Conservation (phyloP, 441 rosid genomes). For the Aquilaria agallochum region DNA sequence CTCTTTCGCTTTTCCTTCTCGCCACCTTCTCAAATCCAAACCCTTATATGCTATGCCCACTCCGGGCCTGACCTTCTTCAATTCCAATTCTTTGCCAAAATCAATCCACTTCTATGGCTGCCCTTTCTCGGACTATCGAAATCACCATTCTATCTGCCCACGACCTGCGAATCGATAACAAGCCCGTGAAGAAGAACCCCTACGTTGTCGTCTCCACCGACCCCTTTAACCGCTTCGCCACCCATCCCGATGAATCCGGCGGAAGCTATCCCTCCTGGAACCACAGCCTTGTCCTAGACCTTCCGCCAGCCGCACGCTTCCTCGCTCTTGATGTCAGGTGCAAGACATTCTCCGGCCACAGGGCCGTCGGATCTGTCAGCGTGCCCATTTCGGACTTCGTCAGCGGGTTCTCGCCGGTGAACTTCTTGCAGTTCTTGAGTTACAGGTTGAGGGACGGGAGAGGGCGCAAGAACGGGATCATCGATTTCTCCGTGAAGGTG, state of each 20-base stretch:
- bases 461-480: slow-evolving; percentile 52
- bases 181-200: slow-evolving; percentile 35
- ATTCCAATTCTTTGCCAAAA: too few species aligned
- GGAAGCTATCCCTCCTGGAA: slow-evolving; percentile 61
- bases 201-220: slow-evolving; percentile 29
- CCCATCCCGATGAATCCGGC: slow-evolving; percentile 26
- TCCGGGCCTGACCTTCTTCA: too few species aligned
- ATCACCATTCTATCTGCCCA: slow-evolving; percentile 56
- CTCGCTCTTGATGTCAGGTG: slow-evolving; percentile 39
- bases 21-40: not conserved
- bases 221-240: slow-evolving; percentile 4
- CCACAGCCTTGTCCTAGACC: slow-evolving; percentile 32
- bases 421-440: slow-evolving; percentile 55
- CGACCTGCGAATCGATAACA: slow-evolving; percentile 37
- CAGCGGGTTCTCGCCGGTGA: slow-evolving; percentile 43
- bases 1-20: slow-evolving; percentile 18
- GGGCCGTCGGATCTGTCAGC: slow-evolving; percentile 34
- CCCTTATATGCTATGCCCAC: too few species aligned
- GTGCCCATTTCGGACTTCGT: slow-evolving; percentile 51
- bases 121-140: slow-evolving; percentile 29
- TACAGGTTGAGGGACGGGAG: slow-evolving; percentile 52
- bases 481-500: slow-evolving; percentile 53
- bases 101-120: not conserved
- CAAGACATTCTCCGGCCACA: slow-evolving; percentile 31
- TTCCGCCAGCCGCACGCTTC: slow-evolving; percentile 25